A percentile compares a stretch with the other conserved stretches of the same genome.
phyloP scores from a whole-genome alignment of 176 grass and related monocot species.

The Eragrostis nindensis region DNA sequence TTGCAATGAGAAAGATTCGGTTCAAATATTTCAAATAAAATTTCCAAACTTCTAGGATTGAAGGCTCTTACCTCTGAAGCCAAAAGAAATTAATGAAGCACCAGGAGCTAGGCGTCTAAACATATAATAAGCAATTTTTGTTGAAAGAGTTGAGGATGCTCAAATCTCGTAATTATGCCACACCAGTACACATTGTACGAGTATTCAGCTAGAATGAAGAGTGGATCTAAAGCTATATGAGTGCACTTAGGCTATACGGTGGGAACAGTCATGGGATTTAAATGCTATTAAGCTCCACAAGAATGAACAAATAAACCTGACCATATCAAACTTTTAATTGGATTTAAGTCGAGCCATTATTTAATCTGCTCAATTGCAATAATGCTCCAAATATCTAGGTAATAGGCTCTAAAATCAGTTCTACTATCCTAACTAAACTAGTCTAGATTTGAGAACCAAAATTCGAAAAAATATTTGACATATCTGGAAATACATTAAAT shows the following conservation, averaged over 20 bases:
- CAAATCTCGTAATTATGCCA: background rate
- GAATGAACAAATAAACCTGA: background rate
- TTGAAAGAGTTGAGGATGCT: background rate
- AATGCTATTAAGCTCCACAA: background rate
- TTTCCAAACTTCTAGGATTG: background rate
- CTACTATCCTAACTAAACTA: background rate
- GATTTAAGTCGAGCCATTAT: background rate
- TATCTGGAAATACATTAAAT: background rate
- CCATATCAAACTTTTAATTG: background rate
- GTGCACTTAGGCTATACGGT: background rate
- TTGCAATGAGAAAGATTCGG: background rate
- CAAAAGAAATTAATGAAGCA: background rate
- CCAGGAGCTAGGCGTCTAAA: background rate
- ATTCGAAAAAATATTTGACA: background rate
- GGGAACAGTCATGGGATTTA: background rate
- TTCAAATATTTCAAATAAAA: background rate
- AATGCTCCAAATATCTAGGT: background rate
- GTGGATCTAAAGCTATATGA: background rate
- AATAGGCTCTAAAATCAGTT: conserved; percentile 8
- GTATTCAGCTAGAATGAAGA: background rate
- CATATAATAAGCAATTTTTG: background rate
- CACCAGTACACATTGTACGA: background rate
- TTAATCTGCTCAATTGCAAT: background rate
- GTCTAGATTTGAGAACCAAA: conserved; percentile 1
- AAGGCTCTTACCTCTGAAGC: background rate